These are phyloP conservation scores for Neospermospora avenae DNA, from an alignment of 2,329 filamentous ascomycete genomes.

Conservation along the genomic window DNA sequence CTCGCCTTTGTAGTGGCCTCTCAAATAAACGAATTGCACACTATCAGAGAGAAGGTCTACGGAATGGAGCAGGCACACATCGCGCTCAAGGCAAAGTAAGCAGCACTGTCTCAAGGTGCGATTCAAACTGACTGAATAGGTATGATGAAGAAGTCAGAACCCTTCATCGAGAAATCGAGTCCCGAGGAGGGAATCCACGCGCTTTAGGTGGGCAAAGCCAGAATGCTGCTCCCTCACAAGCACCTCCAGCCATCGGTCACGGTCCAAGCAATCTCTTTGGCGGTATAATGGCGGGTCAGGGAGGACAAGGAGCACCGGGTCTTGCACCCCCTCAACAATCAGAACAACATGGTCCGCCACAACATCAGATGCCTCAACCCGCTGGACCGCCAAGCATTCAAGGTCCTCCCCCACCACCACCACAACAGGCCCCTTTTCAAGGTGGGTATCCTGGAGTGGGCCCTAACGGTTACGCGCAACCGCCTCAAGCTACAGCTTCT, in stretches of 20 bases:
- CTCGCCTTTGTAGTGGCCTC: conserved; percentile 61
- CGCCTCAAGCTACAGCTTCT: conserved; percentile 80
- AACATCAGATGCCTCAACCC: conserved; percentile 67
- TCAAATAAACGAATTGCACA: conserved; percentile 92
- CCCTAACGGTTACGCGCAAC: conserved; percentile 73
- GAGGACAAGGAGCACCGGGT: conserved; percentile 77
- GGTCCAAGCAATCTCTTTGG: conserved; percentile 89
- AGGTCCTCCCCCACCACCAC: conserved; percentile 52
- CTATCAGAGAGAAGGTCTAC: conserved; percentile 90
- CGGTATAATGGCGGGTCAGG: conserved; percentile 89
- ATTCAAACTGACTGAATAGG: conserved; percentile 45
- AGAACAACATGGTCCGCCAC: conserved; percentile 52
- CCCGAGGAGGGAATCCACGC: conserved; percentile 59
- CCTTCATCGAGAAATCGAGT: conserved; percentile 83
- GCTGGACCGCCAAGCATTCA: conserved; percentile 47
- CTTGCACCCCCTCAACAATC: conserved; percentile 67
- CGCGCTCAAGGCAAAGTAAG: conserved; percentile 87
- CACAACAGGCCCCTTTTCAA: conserved; percentile 67
- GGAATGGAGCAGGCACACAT: conserved; percentile 88
- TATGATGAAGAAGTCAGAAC: conserved; percentile 90
- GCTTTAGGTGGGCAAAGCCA: conserved; percentile 69
- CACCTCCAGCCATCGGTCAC: conserved; percentile 81
- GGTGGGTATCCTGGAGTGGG: conserved; percentile 51
- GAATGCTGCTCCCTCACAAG: conserved; percentile 76
- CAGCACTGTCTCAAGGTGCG: too few relatives aligned